Conservation (phyloP, 768 basidiomycete species). For the Leccinum sublutescens region DNA sequence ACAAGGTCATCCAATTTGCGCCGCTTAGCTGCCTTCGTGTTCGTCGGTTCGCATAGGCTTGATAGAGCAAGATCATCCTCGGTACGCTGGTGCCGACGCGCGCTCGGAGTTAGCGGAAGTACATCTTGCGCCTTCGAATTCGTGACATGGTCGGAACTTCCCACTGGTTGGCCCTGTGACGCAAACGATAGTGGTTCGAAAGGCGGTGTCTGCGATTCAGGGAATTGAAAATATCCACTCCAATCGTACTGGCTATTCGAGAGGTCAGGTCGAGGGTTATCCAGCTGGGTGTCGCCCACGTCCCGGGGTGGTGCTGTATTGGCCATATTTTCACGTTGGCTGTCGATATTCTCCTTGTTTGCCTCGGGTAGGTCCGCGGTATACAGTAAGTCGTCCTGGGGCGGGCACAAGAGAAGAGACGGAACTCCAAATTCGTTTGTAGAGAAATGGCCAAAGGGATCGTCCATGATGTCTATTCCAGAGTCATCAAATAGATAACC, state of each 20-base stretch:
- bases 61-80: neutral
- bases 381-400: conserved; percentile 8
- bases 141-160: conserved; percentile 2
- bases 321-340: conserved; percentile 17
- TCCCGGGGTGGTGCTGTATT: conserved; percentile 11
- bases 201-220: conserved; percentile 15
- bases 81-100: neutral
- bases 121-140: conserved; percentile 3
- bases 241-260: conserved; percentile 17
- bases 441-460: neutral
- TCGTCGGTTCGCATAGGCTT: conserved; percentile 1
- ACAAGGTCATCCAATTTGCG: conserved; percentile 26
- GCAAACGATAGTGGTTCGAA: conserved; percentile 28
- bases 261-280: neutral
- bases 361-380: conserved; percentile 1
- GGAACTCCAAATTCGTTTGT: conserved; percentile 7
- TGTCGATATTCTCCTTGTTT: conserved; percentile 16
- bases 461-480: conserved; percentile 15
- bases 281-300: neutral
- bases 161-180: conserved; percentile 16
- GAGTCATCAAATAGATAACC: conserved; percentile 14
- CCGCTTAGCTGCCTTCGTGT: conserved; percentile 17
- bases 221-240: conserved; percentile 24
- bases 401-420: neutral
- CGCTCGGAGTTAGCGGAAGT: conserved; percentile 6